Percentiles rank a stretch among this genome's conserved stretches.
These are phyloP conservation scores for Fusarium mangiferae DNA, from an alignment of 2,329 filamentous ascomycete genomes.

Conservation along the genomic window DNA sequence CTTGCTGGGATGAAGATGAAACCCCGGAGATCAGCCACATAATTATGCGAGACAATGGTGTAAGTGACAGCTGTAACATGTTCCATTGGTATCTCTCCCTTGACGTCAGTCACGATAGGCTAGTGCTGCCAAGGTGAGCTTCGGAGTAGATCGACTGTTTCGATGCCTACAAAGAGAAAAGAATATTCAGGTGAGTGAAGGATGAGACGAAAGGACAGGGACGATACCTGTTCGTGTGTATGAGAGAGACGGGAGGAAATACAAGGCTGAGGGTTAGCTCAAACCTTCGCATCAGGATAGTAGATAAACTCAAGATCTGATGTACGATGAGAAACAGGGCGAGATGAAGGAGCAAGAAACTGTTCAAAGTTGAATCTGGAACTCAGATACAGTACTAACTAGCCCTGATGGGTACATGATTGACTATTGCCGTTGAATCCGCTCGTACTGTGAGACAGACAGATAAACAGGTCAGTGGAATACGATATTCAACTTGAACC, in stretches of 20 bases:
- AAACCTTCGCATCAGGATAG: constrained; percentile 1
- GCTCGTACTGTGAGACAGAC: background rate
- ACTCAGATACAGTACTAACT: background rate
- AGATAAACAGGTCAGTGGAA: background rate
- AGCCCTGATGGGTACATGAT: background rate
- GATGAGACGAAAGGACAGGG: constrained; percentile 38
- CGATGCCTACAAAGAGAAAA: constrained; percentile 22
- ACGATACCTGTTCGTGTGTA: constrained; percentile 18
- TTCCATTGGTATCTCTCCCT: constrained; percentile 1
- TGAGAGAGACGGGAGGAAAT: constrained; percentile 23
- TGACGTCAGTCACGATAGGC: constrained; percentile 10
- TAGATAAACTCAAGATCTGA: constrained; percentile 18
- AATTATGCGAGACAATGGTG: constrained; percentile 33
- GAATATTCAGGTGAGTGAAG: constrained; percentile 1
- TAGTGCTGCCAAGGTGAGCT: background rate
- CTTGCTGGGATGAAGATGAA: constrained; percentile 39
- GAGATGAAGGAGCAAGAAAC: constrained; percentile 2
- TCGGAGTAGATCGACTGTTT: constrained; percentile 13
- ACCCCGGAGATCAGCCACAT: constrained; percentile 26
- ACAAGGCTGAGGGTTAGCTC: constrained; percentile 5
- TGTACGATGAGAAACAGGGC: constrained; percentile 1
- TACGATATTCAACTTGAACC: background rate
- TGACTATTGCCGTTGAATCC: background rate
- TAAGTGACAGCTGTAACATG: constrained; percentile 17
- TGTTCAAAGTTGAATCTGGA: background rate